These are phyloP conservation scores for Jatropha podagrica DNA, from an alignment of 441 rosid species.

Conservation along the genomic window DNA sequence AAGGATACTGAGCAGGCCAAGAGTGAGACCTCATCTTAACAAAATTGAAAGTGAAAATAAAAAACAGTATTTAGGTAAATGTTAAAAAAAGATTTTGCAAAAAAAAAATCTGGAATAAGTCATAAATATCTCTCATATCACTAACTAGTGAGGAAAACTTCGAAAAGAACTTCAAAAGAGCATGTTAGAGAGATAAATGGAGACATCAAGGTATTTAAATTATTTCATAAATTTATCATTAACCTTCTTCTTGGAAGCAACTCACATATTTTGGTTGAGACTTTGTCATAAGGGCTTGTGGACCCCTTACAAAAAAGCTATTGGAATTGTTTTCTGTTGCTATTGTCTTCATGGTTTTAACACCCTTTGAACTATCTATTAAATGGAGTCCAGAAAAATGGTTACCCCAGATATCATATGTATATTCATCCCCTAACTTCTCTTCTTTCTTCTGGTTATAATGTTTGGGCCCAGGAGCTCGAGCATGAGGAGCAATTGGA, in stretches of 20 bases:
- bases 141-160: neutral
- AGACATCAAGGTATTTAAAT: conserved; percentile 18
- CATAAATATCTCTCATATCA: neutral
- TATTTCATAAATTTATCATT: conserved; percentile 44
- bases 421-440: conserved; percentile 42
- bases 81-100: neutral
- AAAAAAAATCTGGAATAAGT: neutral
- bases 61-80: neutral
- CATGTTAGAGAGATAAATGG: neutral
- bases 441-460: conserved; percentile 38
- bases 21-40: neutral
- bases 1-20: neutral
- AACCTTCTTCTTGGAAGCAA: conserved; percentile 53
- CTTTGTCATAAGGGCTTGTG: conserved; percentile 64
- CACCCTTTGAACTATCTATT: conserved; percentile 44
- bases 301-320: conserved; percentile 87
- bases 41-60: neutral
- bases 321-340: conserved; percentile 44
- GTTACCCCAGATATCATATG: conserved; percentile 90
- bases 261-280: conserved; percentile 52
- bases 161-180: neutral
- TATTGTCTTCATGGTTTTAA: conserved; percentile 36
- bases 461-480: conserved; percentile 74
- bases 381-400: conserved; percentile 62
- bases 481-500: conserved; percentile 58